Conservation (phyloP, 2,329 filamentous ascomycete species). For the Cladobotryum mycophilum region DNA sequence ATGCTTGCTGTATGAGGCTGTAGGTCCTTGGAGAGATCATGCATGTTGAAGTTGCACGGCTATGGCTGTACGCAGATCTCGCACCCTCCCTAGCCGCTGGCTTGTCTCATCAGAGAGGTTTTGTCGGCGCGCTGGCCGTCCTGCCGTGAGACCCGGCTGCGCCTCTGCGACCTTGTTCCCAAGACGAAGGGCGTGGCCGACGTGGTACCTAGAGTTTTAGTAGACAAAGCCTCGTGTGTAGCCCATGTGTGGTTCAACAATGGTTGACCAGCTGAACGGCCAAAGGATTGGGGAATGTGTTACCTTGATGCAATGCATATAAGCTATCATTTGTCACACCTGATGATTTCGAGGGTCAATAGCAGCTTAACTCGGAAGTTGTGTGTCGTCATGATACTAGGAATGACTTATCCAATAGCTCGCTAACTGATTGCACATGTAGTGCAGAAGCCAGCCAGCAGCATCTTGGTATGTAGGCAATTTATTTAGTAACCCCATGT, state of each 20-base stretch:
- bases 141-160: constrained; percentile 7
- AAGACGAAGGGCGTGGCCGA: constrained; percentile 5
- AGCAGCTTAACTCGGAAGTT: too few species aligned
- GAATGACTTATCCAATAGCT: too few species aligned
- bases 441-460: too few species aligned
- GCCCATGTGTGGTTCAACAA: too few species aligned
- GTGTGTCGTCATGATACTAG: too few species aligned
- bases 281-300: too few species aligned
- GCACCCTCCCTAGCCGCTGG: constrained; percentile 7
- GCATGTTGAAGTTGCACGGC: constrained; percentile 11
- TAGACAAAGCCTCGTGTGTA: constrained; percentile 4
- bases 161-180: constrained; percentile 3
- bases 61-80: constrained; percentile 12
- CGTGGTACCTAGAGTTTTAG: constrained; percentile 5
- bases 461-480: too few species aligned
- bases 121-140: constrained; percentile 3
- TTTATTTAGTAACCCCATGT: too few species aligned
- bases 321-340: too few species aligned
- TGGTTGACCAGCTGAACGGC: neutral
- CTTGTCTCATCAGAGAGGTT: constrained; percentile 7
- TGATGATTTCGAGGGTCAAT: too few species aligned
- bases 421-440: too few species aligned
- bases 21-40: constrained; percentile 8
- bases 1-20: constrained; percentile 9
- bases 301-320: too few species aligned